These are phyloP conservation scores for Lophiotrema nucula DNA, from an alignment of 495 filamentous ascomycete species.

Conservation along the genomic window DNA sequence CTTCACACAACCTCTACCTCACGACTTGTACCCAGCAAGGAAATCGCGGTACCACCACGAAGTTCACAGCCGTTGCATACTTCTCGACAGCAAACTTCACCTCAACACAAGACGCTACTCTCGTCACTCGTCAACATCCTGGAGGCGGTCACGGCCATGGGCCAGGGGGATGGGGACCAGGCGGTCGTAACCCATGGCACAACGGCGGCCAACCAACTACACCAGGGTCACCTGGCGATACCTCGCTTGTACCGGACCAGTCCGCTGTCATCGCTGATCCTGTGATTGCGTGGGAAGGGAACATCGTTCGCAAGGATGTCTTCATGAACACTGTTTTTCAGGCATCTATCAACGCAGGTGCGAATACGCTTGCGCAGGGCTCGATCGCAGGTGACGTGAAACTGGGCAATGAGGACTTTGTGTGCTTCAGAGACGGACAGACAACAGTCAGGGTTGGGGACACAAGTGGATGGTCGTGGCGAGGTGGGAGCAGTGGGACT, in stretches of 20 bases:
- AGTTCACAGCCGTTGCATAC: background rate
- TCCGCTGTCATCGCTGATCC: background rate
- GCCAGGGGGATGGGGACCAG: background rate
- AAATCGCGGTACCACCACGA: background rate
- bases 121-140: background rate
- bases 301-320: background rate
- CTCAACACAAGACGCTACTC: background rate
- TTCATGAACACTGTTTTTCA: background rate
- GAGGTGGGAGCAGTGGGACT: background rate
- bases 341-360: background rate
- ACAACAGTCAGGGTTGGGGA: background rate
- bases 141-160: background rate
- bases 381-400: constrained; percentile 7
- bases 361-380: background rate
- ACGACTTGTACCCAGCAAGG: background rate
- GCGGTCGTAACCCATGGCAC: background rate
- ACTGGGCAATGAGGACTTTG: constrained; percentile 14
- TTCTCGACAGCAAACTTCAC: background rate
- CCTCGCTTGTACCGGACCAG: background rate
- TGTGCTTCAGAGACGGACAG: constrained; percentile 17
- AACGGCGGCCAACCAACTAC: too few species aligned
- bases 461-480: background rate
- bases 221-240: background rate
- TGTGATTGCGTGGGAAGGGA: background rate
- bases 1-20: background rate